A percentile compares a stretch with the other conserved stretches of the same genome.
Evolutionary conservation across 805 yeast genomes (phyloP).

Genomic region (Zygotorulaspora danielsina): DNA sequence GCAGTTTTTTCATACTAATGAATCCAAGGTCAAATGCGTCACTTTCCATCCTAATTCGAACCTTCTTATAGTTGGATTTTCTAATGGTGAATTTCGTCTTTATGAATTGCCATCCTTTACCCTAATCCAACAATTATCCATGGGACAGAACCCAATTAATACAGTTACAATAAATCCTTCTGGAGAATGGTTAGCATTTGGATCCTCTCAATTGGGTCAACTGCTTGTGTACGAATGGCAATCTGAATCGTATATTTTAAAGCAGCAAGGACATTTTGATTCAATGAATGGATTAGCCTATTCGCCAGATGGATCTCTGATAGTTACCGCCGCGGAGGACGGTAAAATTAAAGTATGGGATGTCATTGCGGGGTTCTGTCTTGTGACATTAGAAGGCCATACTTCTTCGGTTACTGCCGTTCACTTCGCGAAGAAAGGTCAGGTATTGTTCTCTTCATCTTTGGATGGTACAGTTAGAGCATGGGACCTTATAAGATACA

Average conservation of each 20-base stretch:
- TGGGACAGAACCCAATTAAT: slow-evolving; percentile 88
- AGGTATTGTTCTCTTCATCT: slow-evolving; percentile 86
- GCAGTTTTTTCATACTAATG: slow-evolving; percentile 63
- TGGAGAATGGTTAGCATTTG: slow-evolving; percentile 98
- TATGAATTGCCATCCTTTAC: slow-evolving; percentile 82
- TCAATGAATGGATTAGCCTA: slow-evolving; percentile 77
- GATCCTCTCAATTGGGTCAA: slow-evolving; percentile 88
- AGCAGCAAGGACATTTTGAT: slow-evolving; percentile 97
- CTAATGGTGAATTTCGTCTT: slow-evolving; percentile 83
- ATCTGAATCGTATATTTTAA: slow-evolving; percentile 88
- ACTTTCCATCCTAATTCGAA: slow-evolving; percentile 73
- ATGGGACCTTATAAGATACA: slow-evolving; percentile 88
- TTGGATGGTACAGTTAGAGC: slow-evolving; percentile 96
- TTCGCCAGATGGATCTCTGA: slow-evolving; percentile 90
- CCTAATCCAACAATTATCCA: slow-evolving; percentile 77
- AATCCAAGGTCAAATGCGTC: slow-evolving; percentile 67
- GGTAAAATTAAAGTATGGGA: slow-evolving; percentile 98
- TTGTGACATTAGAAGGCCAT: slow-evolving; percentile 89
- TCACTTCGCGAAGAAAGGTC: slow-evolving; percentile 83
- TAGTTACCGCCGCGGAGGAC: slow-evolving; percentile 93
- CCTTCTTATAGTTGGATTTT: slow-evolving; percentile 81
- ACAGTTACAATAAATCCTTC: slow-evolving; percentile 72
- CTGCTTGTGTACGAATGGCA: slow-evolving; percentile 97
- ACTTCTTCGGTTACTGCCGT: slow-evolving; percentile 83
- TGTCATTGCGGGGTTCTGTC: slow-evolving; percentile 82